Base-by-base conservation (phyloP, 768 basidiomycete species). In the Collybiopsis confluens region DNA sequence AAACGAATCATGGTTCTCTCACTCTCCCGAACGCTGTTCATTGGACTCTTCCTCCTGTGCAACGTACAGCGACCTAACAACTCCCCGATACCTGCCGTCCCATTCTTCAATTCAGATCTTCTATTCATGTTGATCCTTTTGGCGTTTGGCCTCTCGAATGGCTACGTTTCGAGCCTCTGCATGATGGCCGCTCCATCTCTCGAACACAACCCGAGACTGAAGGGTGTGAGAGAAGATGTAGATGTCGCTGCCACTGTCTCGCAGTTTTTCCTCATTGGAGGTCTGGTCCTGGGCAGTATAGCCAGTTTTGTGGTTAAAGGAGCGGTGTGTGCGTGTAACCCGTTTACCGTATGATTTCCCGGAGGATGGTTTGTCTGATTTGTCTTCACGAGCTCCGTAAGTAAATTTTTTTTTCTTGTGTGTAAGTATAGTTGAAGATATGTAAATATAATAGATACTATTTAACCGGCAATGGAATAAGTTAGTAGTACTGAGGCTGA, bases 1-100 rank as follows among this genome's bases (percentile, higher is more conserved):
- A 76, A 72, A 21, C 77, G 77, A 30, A 77, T 95, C 36, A 65
- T 92, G 15, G 62, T 65, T 5, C 68, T 91, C 23, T 86, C 92
- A 15, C 64, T 88, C 38, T 67, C 81, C 3, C 83, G 94, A 52
- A 88, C 85, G 1, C 62, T 92, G 30, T 95, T 96, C 70, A 81
- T 97, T 45, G 92, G 92, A 27, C 62, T 94, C 38, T 87, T 96
- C 68, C 76, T 96, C n/a, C 74, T 87, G 69, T 96, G 93, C 76
- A 97, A 97, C 64, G 70, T 95, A 38, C 81, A 85, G 58, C 79
- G 76, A 41, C 71, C 74, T 27, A 59, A 62, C 37, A 54, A 62
- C 27, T 49, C 45, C 1, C 11, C 33, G 23, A 54, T 65, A 4
- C 62, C 65, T 7, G 60, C 70, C 8, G 53, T 64, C 6, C 79